Base-by-base conservation (phyloP, 2,329 filamentous ascomycete species). In the Leptographium galeiforme region DNA sequence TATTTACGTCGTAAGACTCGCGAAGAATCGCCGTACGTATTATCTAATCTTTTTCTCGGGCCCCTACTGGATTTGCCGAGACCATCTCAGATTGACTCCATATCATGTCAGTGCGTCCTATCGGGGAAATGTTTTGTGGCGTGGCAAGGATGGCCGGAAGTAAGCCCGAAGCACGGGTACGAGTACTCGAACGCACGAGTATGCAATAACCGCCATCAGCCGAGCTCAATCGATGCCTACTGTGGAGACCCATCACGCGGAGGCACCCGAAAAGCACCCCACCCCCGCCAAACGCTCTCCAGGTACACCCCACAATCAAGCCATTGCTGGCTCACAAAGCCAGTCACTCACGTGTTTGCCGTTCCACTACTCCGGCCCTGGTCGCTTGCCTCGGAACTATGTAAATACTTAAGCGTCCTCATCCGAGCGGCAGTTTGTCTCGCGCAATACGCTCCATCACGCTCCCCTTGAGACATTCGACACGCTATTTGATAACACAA, bases 241-340 rank as follows among this genome's bases (percentile, higher is more conserved):
- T n/a, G 45, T 48, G 39, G 44, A 50, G 50, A 25, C 19, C 25
- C 8, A n/a, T 45, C 43, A 45, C 43, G 43, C 43, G 43, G 43
- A 32, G 25, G 8, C 25, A 19, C 19, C 19, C 43, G 45, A 44
- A 53, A 53, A 36, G 38, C 51, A 41, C 51, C 32, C 51, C 51
- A 53, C 51, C 36, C 48, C 41, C 53, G 44, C 44, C 33, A 33
- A 19, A 30, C 10, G 1, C 8, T 11, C 53, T 40, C 36, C 18
- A 14, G 19, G 13, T 12, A 12, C 53, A 45, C 49, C 49, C 53
- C 53, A 55, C 44, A 55, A 44, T 55, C 45, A 34, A 52, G 53
- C 49, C 53, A 55, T 43, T 30, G 16, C 18, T 33, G n/a, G 39
- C 41, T 18, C 34, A 46, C n/a, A 40, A 48, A 36, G 25, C 33